Evolutionary conservation across 2,329 filamentous ascomycete species (phyloP).

Genomic region (Ilyonectria sp.): DNA sequence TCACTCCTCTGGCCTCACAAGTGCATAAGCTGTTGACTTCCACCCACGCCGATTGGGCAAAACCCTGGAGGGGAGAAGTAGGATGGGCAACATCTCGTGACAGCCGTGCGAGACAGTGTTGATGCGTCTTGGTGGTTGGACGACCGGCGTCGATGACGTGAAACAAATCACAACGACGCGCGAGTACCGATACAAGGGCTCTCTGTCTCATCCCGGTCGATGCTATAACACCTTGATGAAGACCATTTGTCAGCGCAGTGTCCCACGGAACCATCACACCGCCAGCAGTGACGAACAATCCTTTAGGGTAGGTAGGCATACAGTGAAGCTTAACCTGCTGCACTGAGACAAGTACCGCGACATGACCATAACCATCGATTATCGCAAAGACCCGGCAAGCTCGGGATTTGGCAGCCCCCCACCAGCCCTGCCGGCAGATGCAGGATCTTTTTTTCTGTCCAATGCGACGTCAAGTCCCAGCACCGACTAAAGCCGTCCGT

Average conservation of each 20-base stretch:
- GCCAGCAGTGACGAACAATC: neutral
- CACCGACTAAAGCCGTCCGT: neutral
- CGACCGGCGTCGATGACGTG: neutral
- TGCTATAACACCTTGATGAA: neutral
- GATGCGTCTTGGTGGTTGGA: neutral
- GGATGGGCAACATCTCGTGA: constrained; percentile 20
- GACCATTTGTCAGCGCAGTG: constrained; percentile 15
- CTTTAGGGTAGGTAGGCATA: neutral
- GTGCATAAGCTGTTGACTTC: constrained; percentile 11
- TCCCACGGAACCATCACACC: neutral
- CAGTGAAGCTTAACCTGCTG: neutral
- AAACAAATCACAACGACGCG: neutral
- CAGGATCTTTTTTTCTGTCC: neutral
- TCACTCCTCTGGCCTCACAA: neutral
- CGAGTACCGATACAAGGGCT: neutral
- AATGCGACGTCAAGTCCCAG: neutral
- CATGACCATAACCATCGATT: neutral
- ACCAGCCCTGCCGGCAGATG: constrained; percentile 27
- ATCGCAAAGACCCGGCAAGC: neutral
- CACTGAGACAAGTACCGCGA: neutral
- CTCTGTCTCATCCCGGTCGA: neutral
- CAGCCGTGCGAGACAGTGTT: neutral
- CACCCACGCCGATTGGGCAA: constrained; percentile 21
- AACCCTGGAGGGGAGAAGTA: neutral
- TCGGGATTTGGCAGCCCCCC: constrained; percentile 14